Percentiles rank a stretch among this genome's conserved stretches.
These are phyloP conservation scores for Phanerochaete carnosa DNA, from an alignment of 768 basidiomycete species.

Conservation along the genomic window DNA sequence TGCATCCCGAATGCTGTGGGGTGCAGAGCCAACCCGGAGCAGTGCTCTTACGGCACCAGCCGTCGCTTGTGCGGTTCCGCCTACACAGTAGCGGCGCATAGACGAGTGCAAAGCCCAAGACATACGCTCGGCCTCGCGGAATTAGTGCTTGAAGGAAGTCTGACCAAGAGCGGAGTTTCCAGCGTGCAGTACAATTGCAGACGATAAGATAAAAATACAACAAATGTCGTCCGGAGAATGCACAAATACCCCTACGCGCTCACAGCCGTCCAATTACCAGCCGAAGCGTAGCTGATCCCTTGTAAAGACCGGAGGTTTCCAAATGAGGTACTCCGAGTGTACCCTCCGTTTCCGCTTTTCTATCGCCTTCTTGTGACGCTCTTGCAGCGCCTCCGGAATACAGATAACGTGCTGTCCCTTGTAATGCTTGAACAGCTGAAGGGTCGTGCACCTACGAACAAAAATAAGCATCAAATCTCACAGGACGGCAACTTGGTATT, in stretches of 20 bases:
- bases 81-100: no score
- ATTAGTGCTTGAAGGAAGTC: no score
- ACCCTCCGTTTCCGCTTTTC: slow-evolving; percentile 79
- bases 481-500: slow-evolving; percentile 34
- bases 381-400: slow-evolving; percentile 85
- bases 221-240: not conserved
- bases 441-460: slow-evolving; percentile 74
- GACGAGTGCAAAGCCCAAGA: no score
- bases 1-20: no score
- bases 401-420: slow-evolving; percentile 94
- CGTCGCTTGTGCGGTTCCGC: no score
- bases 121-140: no score
- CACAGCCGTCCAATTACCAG: slow-evolving; percentile 26
- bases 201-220: not conserved
- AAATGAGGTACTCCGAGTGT: slow-evolving; percentile 73
- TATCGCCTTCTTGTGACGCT: slow-evolving; percentile 83
- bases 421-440: slow-evolving; percentile 94
- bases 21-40: no score
- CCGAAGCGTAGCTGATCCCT: slow-evolving; percentile 84
- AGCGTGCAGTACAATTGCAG: not conserved
- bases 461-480: slow-evolving; percentile 5
- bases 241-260: not conserved
- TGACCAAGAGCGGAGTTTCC: no score
- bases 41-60: no score
- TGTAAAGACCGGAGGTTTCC: slow-evolving; percentile 95